Base-by-base conservation (phyloP, 2,329 filamentous ascomycete species). In the Trichoderma lentiforme region DNA sequence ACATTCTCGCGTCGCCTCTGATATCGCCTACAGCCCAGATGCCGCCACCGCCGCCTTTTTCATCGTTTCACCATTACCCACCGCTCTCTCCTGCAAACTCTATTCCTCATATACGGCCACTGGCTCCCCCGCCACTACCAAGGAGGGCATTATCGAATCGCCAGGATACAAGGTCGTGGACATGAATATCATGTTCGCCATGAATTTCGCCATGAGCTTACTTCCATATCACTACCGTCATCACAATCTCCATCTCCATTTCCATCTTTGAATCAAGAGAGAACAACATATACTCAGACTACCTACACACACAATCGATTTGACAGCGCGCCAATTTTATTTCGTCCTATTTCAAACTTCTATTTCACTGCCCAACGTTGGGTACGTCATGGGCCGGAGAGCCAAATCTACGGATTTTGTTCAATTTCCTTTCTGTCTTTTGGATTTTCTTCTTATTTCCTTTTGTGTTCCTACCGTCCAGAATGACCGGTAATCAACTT, bases 1-100 rank as follows among this genome's bases (percentile, higher is more conserved):
- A 43, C 7, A 57, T 72, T 51, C 66, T 70, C 43, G 61, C 71
- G 8, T 63, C 71, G 18, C 71, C 68, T 6, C n/a, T 71, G 43
- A 71, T 51, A 36, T 56, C 60, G n/a, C 68, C 68, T 26, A 15
- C 68, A 5, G 30, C 24, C 6, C 34, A 47, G 2, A 57, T 63
- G 58, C 60, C 68, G 12, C 68, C 68, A 12, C 68, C 68, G 6
- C 68, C 68, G 3, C 68, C 68, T 3, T 64, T 71, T 60, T 18
- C 68, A 14, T 32, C 66, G 1, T 60, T 6, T 14, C 68, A 64
- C 43, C 68, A 64, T 32, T 56, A 53, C 7, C 26, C 39, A 5
- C 68, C 68, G 18, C 24, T 62, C 36, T 61, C 56, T 11, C 66
- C 66, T 12, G 60, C 68, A 43, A 60, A 58, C 39, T 71, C 68